Evolutionary conservation across 352 stramenopile species (phyloP), one percentile per base, ranked within the genome.

Genomic region (Globisporangium abappressorium): DNA sequence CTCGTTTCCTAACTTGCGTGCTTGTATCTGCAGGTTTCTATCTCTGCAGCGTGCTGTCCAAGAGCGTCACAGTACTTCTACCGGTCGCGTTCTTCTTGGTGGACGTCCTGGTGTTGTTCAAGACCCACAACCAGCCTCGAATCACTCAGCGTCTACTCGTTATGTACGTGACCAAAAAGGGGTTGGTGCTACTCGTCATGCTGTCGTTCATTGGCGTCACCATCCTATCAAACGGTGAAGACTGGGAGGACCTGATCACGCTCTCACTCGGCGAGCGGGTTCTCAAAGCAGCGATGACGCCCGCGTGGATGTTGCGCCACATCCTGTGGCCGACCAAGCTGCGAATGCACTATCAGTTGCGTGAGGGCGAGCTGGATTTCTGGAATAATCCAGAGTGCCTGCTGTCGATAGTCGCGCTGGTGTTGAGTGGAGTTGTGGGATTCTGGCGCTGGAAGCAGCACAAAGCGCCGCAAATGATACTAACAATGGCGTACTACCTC

Each of bases 331-430:
- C 85, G 1, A 36, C 66, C 20, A 62, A 70, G 12, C 67, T 93
- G 22, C 78, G 82, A 8, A 71, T 74, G 12, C 85, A 93, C 62
- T 93, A 93, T 55, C 68, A 78, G 59, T 55, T 91, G 30, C 67
- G 65, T 4, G 72, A 83, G 4, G 65, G 64, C 46, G 71, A 82
- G 12, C 54, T 90, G 15, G 34, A 65, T 33, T 66, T 75, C n/a
- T 12, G 4, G 38, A 33, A 41, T 5, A 82, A 75, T 28, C 33
- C 76, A 0, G 80, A 85, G 24, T 80, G 70, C 28, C 18, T 86
- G 11, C 53, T 89, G 5, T 79, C 67, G 5, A 33, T 83, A 4
- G 57, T 33, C 5, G 54, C 38, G 14, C 47, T 80, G 36, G n/a
- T 70, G 14, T 60, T 85, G 14, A 51, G 47, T 24, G 43, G 54